A percentile compares a stretch with the other conserved stretches of the same genome.
Evolutionary conservation across 768 basidiomycete species (phyloP).

Genomic region (Calvatia gigantea): DNA sequence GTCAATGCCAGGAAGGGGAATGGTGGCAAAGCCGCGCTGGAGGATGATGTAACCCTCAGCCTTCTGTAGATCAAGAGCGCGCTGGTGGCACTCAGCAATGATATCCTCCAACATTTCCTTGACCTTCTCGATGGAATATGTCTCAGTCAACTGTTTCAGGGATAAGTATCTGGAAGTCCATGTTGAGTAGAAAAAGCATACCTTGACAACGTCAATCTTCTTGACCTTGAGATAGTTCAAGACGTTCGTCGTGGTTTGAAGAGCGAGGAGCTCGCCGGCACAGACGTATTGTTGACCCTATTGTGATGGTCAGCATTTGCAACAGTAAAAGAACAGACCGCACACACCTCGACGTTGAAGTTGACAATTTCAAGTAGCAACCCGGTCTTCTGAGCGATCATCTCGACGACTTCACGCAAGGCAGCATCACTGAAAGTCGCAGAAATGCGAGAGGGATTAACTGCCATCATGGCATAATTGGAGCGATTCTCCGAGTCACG

Average conservation of each 20-base stretch:
- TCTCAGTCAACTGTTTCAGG: slow-evolving; percentile 69
- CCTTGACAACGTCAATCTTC: slow-evolving; percentile 91
- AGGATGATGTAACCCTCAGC: slow-evolving; percentile 88
- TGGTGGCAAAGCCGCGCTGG: slow-evolving; percentile 95
- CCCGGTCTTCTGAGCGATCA: slow-evolving; percentile 71
- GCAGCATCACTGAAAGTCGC: slow-evolving; percentile 93
- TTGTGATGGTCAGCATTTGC: slow-evolving; percentile 5
- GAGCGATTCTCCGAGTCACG: slow-evolving; percentile 91
- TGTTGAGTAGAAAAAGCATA: slow-evolving; percentile 22
- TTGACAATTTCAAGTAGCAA: slow-evolving; percentile 97
- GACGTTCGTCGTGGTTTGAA: slow-evolving; percentile 94
- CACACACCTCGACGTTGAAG: slow-evolving; percentile 81
- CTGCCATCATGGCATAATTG: slow-evolving; percentile 99
- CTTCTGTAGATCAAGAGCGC: slow-evolving; percentile 74
- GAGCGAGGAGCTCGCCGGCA: slow-evolving; percentile 90
- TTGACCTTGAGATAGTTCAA: slow-evolving; percentile 95
- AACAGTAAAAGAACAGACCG: not conserved
- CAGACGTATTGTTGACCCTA: slow-evolving; percentile 99
- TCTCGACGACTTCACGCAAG: slow-evolving; percentile 95
- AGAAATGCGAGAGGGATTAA: slow-evolving; percentile 94
- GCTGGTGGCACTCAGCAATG: slow-evolving; percentile 74
- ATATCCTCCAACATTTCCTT: slow-evolving; percentile 96
- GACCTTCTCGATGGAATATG: slow-evolving; percentile 86
- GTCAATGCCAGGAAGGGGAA: slow-evolving; percentile 94
- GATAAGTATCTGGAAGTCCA: slow-evolving; percentile 12